A percentile compares a stretch with the other conserved stretches of the same genome.
phyloP scores from a whole-genome alignment of 2,329 filamentous ascomycete genomes.

The Neurospora sp. region DNA sequence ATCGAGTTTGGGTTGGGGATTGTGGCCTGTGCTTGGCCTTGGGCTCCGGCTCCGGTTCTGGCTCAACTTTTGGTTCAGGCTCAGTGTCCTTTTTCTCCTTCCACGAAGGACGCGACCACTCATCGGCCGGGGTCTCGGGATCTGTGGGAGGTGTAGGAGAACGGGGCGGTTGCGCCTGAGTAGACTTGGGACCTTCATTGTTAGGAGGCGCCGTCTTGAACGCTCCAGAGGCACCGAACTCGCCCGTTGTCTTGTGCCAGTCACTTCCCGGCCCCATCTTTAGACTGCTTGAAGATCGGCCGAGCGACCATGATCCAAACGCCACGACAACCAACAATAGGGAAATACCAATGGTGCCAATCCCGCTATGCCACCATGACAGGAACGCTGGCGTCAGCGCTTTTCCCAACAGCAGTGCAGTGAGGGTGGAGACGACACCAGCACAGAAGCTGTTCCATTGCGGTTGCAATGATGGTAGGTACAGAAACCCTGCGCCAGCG shows the following conservation, averaged over 20 bases:
- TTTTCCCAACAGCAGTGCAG: conserved; percentile 63
- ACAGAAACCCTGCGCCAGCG: conserved; percentile 79
- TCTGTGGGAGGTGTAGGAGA: conserved; percentile 18
- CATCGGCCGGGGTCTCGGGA: conserved; percentile 16
- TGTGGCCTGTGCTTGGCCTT: conserved; percentile 13
- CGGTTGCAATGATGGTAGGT: conserved; percentile 80
- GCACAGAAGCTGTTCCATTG: conserved; percentile 87
- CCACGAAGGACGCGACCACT: conserved; percentile 30
- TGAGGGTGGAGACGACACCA: conserved; percentile 68
- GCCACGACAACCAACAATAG: conserved; percentile 65
- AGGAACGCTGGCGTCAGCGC: conserved; percentile 64
- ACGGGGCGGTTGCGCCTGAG: conserved; percentile 15
- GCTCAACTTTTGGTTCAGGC: not conserved
- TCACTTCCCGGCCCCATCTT: conserved; percentile 6
- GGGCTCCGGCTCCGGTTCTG: conserved; percentile 15
- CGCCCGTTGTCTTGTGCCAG: conserved; percentile 17
- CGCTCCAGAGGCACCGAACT: conserved; percentile 22
- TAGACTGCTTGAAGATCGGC: conserved; percentile 36
- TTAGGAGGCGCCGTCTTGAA: conserved; percentile 23
- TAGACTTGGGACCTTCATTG: conserved; percentile 22
- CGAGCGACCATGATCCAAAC: conserved; percentile 68
- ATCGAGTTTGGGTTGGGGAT: conserved; percentile 4
- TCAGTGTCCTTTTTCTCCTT: conserved; percentile 14
- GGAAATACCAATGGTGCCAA: conserved; percentile 64
- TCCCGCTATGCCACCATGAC: conserved; percentile 60